Evolutionary conservation across 1,284 basidiomycete species (phyloP).

Genomic region (Erythrobasidium hasegawianum): DNA sequence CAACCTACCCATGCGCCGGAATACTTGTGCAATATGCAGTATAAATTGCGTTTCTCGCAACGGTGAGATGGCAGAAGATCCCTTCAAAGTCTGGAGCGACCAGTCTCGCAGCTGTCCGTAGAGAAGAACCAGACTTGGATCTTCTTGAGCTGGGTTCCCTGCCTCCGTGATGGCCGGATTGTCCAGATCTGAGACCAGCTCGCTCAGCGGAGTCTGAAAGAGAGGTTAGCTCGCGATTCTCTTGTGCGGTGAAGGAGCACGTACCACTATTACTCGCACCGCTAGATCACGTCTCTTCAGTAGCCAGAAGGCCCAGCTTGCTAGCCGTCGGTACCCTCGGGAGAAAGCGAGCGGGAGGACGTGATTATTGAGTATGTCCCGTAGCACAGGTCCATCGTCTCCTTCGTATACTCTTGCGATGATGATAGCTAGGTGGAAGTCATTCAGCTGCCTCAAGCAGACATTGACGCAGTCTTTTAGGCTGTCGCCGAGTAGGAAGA

Average conservation of each 20-base stretch:
- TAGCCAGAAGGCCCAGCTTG: conserved; percentile 94
- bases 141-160: conserved; percentile 83
- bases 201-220: conserved; percentile 68
- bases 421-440: conserved; percentile 85
- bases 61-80: conserved; percentile 81
- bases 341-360: conserved; percentile 80
- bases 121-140: conserved; percentile 80
- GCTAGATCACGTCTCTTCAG: conserved; percentile 77
- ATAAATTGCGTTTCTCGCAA: conserved; percentile 85
- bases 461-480: conserved; percentile 89
- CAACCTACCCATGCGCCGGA: conserved; percentile 79
- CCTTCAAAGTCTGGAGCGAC: conserved; percentile 85
- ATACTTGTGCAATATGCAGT: conserved; percentile 82
- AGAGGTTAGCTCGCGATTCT: no score
- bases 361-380: conserved; percentile 63
- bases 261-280: conserved; percentile 73
- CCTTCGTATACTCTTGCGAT: conserved; percentile 78
- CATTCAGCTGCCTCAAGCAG: conserved; percentile 78
- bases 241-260: conserved; percentile 44
- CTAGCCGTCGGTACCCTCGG: conserved; percentile 87
- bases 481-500: conserved; percentile 87
- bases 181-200: conserved; percentile 59
- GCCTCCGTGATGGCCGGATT: conserved; percentile 59
- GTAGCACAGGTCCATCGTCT: conserved; percentile 73
- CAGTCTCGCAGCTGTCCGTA: conserved; percentile 85